Percentiles rank a stretch among this genome's conserved stretches.
phyloP scores from a whole-genome alignment of 2,329 filamentous ascomycete genomes.

The Scolecobasidium constrictum region DNA sequence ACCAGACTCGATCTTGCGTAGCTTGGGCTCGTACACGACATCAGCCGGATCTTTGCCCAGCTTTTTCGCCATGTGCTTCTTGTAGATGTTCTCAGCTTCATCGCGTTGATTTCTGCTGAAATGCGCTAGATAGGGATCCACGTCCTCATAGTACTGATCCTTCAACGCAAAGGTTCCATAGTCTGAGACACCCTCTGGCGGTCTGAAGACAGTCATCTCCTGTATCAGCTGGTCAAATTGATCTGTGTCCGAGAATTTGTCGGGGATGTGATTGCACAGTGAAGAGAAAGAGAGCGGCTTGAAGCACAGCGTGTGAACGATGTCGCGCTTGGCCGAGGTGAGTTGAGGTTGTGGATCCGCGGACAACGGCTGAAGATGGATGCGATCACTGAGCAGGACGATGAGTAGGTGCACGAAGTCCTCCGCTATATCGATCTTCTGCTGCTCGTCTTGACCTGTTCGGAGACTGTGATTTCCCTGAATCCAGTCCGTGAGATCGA shows the following conservation, averaged over 20 bases:
- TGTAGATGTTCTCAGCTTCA: slow-evolving; percentile 84
- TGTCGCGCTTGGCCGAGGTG: slow-evolving; percentile 71
- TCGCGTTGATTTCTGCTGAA: slow-evolving; percentile 96
- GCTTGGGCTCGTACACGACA: slow-evolving; percentile 82
- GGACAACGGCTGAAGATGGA: slow-evolving; percentile 60
- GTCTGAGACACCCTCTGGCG: slow-evolving; percentile 84
- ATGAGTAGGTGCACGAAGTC: slow-evolving; percentile 93
- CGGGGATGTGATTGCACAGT: slow-evolving; percentile 72
- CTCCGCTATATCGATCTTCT: slow-evolving; percentile 87
- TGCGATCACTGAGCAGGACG: slow-evolving; percentile 79
- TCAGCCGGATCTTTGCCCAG: slow-evolving; percentile 71
- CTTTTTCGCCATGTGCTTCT: slow-evolving; percentile 76
- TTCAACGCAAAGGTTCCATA: slow-evolving; percentile 91
- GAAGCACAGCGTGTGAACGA: slow-evolving; percentile 90
- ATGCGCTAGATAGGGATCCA: slow-evolving; percentile 92
- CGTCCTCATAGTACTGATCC: slow-evolving; percentile 70
- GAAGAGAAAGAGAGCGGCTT: slow-evolving; percentile 93
- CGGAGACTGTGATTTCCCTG: slow-evolving; percentile 68
- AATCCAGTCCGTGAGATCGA: slow-evolving; percentile 80
- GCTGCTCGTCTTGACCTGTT: slow-evolving; percentile 69
- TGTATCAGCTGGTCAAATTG: slow-evolving; percentile 77
- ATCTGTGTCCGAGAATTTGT: slow-evolving; percentile 81
- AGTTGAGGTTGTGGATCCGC: slow-evolving; percentile 55
- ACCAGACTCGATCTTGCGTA: slow-evolving; percentile 65
- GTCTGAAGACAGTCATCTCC: slow-evolving; percentile 78